Evolutionary conservation across 2,329 filamentous ascomycete species (phyloP), one percentile per base, ranked within the genome.

Genomic region (Aspergillus transmontanensis): DNA sequence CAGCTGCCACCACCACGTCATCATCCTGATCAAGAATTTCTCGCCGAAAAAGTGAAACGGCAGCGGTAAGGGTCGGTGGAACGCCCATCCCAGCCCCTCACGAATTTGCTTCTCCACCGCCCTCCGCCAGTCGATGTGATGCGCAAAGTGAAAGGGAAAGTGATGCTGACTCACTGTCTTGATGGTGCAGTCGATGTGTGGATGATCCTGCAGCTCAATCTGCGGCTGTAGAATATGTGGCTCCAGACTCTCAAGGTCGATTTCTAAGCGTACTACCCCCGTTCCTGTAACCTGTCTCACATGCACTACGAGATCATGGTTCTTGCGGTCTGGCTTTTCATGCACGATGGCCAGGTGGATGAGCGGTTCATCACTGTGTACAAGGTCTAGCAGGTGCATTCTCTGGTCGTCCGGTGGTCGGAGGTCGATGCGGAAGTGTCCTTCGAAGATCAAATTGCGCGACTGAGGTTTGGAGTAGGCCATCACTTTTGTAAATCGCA

Each of bases 121-220:
- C 28, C 58, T 58, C 4, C 64, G 59, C 66, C 66, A 68, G 58
- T 68, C 64, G 39, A 68, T 57, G 21, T 66, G 64, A 36, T 68
- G 66, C n/a, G 66, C 58, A 53, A 68, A 66, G 43, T 68, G 64
- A 26, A 68, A 64, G 1, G 66, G 64, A n/a, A 68, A 68, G 19
- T 68, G 62, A 57, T 66, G 66, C n/a, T 65, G 66, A 39, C 66
- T 68, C 58, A 68, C 60, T 5, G 62, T 60, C n/a, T 50, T 51
- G 43, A 66, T 60, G 10, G 66, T 66, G 21, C 66, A 68, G 54
- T 68, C 66, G 51, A 68, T 68, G 7, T 62, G 51, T 1, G 66
- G 66, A 6, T 65, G 64, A n/a, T 61, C 66, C 21, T 62, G 64
- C 11, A 68, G 50, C 16, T 68, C 66, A 9, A 68, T 61, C 16